Evolutionary conservation across 768 basidiomycete genomes (phyloP).

Genomic region (Boletus eberwhitei): DNA sequence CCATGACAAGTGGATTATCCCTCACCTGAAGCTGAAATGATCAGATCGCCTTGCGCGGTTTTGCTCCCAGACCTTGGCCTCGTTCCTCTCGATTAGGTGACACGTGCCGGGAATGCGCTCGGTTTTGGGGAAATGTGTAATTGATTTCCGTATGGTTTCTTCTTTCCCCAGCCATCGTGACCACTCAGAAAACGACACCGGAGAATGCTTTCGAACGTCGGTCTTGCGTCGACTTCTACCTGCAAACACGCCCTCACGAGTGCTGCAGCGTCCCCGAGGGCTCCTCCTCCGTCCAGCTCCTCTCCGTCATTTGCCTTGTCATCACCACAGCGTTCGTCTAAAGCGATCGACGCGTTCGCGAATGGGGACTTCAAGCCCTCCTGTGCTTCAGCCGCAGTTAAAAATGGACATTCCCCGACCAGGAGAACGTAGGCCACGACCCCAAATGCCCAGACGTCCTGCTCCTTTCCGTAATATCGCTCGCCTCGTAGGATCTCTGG

Average conservation of each 20-base stretch:
- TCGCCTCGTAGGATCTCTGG: constrained; percentile 96
- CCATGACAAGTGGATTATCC: constrained; percentile 2
- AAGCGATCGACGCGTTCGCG: constrained; percentile 67
- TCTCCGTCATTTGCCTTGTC: constrained; percentile 70
- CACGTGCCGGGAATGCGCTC: constrained; percentile 32
- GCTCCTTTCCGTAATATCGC: constrained; percentile 92
- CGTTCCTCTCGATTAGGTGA: constrained; percentile 21
- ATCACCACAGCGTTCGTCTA: constrained; percentile 79
- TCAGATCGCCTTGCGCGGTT: background rate
- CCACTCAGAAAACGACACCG: constrained; percentile 81
- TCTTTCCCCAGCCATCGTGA: constrained; percentile 65
- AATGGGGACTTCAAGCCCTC: constrained; percentile 76
- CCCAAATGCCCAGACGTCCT: constrained; percentile 98
- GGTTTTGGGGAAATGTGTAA: constrained; percentile 23
- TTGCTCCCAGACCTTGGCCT: constrained; percentile 6
- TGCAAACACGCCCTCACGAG: constrained; percentile 83
- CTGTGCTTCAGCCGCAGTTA: constrained; percentile 87
- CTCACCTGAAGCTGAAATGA: background rate
- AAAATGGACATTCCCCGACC: constrained; percentile 88
- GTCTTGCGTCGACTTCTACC: constrained; percentile 73
- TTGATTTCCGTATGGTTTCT: constrained; percentile 29
- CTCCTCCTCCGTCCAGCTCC: constrained; percentile 80
- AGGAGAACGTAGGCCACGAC: constrained; percentile 96
- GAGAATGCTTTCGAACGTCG: constrained; percentile 81
- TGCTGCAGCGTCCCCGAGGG: constrained; percentile 78